phyloP scores from a whole-genome alignment of 1,139 yeast genomes.

The Meyerozyma elateridarum region DNA sequence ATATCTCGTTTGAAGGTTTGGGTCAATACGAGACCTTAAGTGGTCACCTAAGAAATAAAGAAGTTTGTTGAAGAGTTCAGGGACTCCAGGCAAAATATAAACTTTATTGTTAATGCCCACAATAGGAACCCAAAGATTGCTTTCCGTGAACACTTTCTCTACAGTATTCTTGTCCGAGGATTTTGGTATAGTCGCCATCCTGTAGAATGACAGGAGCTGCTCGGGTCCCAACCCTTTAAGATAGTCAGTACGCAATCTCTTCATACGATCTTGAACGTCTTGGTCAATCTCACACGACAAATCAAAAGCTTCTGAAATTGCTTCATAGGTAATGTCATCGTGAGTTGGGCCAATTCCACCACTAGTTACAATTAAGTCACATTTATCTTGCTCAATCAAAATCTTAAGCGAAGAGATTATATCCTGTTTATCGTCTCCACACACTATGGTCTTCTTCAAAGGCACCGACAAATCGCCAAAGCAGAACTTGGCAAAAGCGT shows the following conservation, averaged over 20 bases:
- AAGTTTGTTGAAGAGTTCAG: constrained; percentile 59
- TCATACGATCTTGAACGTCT: constrained; percentile 61
- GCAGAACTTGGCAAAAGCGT: constrained; percentile 65
- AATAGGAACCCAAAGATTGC: constrained; percentile 77
- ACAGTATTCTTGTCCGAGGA: constrained; percentile 31
- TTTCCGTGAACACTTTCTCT: constrained; percentile 47
- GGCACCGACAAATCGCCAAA: constrained; percentile 59
- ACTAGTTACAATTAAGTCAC: constrained; percentile 70
- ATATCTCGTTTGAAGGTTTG: constrained; percentile 31
- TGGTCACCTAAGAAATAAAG: constrained; percentile 28
- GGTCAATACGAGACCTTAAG: constrained; percentile 22
- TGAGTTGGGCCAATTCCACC: constrained; percentile 92
- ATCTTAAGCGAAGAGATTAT: constrained; percentile 50
- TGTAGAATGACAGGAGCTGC: constrained; percentile 54
- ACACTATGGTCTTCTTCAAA: constrained; percentile 59
- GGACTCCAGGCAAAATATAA: constrained; percentile 78
- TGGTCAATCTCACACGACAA: constrained; percentile 49
- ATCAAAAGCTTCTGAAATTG: constrained; percentile 59
- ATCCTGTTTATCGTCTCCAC: constrained; percentile 71
- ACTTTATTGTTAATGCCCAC: constrained; percentile 60
- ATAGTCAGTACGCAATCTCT: constrained; percentile 37
- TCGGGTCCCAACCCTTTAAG: constrained; percentile 33
- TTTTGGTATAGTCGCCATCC: constrained; percentile 76
- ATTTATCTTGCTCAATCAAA: constrained; percentile 38
- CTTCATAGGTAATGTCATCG: constrained; percentile 79